These are phyloP conservation scores for Hypoxylon rickii DNA, from an alignment of 495 filamentous ascomycete genomes.

Conservation along the genomic window DNA sequence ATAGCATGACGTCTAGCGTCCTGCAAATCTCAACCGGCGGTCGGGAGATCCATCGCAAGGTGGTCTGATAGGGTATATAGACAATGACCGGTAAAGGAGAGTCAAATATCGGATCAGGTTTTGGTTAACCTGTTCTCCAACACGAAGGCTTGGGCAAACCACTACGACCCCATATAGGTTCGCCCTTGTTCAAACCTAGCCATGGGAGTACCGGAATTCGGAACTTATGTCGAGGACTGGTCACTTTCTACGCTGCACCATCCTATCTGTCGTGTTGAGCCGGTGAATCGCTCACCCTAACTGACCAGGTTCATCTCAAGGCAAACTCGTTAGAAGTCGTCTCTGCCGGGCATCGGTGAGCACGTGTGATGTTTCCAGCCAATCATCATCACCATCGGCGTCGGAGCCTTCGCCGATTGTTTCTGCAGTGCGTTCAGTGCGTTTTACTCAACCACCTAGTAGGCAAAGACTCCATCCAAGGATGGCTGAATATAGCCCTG, in stretches of 20 bases:
- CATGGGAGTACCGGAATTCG: background rate
- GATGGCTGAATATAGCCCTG: conserved; percentile 13
- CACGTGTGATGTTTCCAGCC: conserved; percentile 8
- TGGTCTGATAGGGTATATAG: background rate
- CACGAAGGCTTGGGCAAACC: no score
- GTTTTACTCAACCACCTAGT: no score
- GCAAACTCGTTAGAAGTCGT: conserved; percentile 18
- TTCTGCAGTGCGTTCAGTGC: no score
- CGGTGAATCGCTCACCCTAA: conserved; percentile 19
- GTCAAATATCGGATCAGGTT: background rate
- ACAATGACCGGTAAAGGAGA: conserved; percentile 1
- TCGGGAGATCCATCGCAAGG: background rate
- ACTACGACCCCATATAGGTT: no score
- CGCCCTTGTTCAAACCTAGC: background rate
- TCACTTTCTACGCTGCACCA: conserved; percentile 8
- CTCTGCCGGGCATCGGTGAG: conserved; percentile 20
- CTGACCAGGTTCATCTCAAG: conserved; percentile 15
- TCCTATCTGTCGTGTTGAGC: conserved; percentile 3
- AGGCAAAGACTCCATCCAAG: conserved; percentile 11
- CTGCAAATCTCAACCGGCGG: background rate
- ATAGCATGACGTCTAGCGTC: conserved; percentile 19
- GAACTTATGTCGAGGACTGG: conserved; percentile 3
- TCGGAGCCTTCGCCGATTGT: conserved; percentile 8
- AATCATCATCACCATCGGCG: conserved; percentile 11
- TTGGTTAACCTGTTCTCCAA: background rate